Percentiles rank a stretch among this genome's conserved stretches.
phyloP scores from a whole-genome alignment of 2,329 filamentous ascomycete genomes.

The Cordyceps cicadae region DNA sequence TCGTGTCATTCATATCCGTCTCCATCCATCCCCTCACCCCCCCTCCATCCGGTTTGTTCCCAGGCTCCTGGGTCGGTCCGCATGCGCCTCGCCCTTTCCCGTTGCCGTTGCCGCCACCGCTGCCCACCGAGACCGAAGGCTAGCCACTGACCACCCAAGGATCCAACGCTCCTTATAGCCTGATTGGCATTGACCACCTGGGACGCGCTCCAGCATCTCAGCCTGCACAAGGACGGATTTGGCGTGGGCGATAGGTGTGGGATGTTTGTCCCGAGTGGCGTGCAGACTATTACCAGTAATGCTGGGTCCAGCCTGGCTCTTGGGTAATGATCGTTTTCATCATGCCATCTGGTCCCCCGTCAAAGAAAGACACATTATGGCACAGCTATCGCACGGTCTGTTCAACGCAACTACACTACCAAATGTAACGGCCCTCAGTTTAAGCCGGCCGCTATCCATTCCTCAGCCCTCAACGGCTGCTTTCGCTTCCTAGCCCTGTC shows the following conservation, averaged over 20 bases:
- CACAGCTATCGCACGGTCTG: too few species aligned
- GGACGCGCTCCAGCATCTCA: too few species aligned
- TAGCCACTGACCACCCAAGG: neutral
- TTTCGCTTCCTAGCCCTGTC: neutral
- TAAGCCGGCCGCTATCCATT: neutral
- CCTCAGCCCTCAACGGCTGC: neutral
- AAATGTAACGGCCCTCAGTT: neutral
- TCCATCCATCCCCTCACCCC: neutral
- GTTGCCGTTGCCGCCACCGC: neutral
- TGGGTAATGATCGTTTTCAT: too few species aligned
- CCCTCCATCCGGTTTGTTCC: neutral
- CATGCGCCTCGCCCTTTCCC: neutral
- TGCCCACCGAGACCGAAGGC: neutral
- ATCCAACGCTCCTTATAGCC: too few species aligned
- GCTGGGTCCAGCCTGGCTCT: too few species aligned
- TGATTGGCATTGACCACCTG: too few species aligned
- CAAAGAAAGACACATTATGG: neutral
- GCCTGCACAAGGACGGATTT: too few species aligned
- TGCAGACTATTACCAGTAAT: too few species aligned
- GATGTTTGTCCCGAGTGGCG: too few species aligned
- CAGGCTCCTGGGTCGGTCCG: slow-evolving; percentile 4
- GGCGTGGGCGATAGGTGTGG: too few species aligned
- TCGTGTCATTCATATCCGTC: neutral
- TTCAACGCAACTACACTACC: too few species aligned
- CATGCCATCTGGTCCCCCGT: too few species aligned